phyloP scores from a whole-genome alignment of 768 basidiomycete species.

The Pisolithus tinctorius region DNA sequence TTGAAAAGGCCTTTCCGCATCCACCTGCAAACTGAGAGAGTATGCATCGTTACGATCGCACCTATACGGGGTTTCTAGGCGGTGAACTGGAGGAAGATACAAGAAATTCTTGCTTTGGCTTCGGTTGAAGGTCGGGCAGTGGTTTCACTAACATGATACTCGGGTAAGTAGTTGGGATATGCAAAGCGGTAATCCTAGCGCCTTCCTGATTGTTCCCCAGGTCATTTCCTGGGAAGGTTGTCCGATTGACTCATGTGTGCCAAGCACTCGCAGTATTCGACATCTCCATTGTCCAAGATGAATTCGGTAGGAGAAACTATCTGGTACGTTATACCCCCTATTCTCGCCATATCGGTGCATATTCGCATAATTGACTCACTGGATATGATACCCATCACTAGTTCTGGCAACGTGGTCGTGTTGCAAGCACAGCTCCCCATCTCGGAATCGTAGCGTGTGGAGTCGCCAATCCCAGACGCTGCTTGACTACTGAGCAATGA shows the following conservation, averaged over 20 bases:
- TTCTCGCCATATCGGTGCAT: slow-evolving; percentile 22
- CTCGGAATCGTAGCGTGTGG: no score
- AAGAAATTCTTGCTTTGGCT: slow-evolving; percentile 25
- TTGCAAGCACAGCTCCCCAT: no score
- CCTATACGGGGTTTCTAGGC: slow-evolving; percentile 27
- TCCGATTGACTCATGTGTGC: slow-evolving; percentile 22
- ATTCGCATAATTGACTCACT: no score
- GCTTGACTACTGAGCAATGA: no score
- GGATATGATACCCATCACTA: no score
- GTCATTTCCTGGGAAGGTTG: slow-evolving; percentile 22
- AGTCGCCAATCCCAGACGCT: no score
- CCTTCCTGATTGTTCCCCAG: slow-evolving; percentile 4
- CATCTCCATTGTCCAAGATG: slow-evolving; percentile 39
- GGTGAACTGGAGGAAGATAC: slow-evolving; percentile 13
- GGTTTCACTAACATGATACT: slow-evolving; percentile 9
- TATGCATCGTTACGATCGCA: slow-evolving; percentile 43
- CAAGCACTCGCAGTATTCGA: slow-evolving; percentile 41
- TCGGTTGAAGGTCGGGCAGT: slow-evolving; percentile 20
- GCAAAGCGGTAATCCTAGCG: background rate
- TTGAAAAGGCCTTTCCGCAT: slow-evolving; percentile 75
- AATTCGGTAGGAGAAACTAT: slow-evolving; percentile 35
- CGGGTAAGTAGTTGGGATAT: slow-evolving; percentile 5
- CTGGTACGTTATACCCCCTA: slow-evolving; percentile 26
- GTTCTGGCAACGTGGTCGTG: no score
- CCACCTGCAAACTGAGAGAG: slow-evolving; percentile 30